A percentile compares a stretch with the other conserved stretches of the same genome.
These are phyloP conservation scores for Geotrichum aggregatum DNA, from an alignment of 1,139 yeast species.

Conservation along the genomic window DNA sequence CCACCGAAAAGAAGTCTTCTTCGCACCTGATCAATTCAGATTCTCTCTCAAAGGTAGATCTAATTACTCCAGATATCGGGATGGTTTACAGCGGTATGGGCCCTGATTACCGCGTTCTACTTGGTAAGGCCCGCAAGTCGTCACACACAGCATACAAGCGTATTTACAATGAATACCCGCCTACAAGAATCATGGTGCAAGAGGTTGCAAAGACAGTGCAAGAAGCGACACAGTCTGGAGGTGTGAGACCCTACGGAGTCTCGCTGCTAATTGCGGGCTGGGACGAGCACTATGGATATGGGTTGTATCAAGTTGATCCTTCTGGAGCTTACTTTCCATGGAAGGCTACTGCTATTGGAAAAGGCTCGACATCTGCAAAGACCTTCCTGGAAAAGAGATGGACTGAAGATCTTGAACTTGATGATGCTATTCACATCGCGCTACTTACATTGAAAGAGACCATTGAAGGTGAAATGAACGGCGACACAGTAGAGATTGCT, in stretches of 20 bases:
- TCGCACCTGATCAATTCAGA: constrained; percentile 75
- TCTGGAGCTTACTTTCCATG: constrained; percentile 98
- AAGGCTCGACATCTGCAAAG: constrained; percentile 89
- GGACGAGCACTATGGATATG: constrained; percentile 77
- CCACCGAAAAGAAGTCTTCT: constrained; percentile 88
- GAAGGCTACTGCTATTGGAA: constrained; percentile 99
- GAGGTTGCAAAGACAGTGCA: constrained; percentile 96
- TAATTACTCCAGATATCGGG: constrained; percentile 91
- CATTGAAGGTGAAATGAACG: constrained; percentile 96
- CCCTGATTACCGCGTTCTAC: constrained; percentile 92
- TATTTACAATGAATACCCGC: constrained; percentile 93
- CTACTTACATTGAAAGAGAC: constrained; percentile 90
- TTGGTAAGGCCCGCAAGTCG: constrained; percentile 87
- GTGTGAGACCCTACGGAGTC: constrained; percentile 97
- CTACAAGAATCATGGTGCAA: constrained; percentile 88
- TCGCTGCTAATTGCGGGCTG: constrained; percentile 90
- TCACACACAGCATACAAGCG: constrained; percentile 92
- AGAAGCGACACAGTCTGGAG: constrained; percentile 97
- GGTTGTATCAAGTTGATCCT: constrained; percentile 95
- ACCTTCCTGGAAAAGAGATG: constrained; percentile 96
- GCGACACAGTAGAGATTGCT: constrained; percentile 91
- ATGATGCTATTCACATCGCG: constrained; percentile 97
- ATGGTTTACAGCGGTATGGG: constrained; percentile 99
- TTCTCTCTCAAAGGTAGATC: constrained; percentile 71
- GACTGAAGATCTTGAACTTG: constrained; percentile 94